A percentile compares a stretch with the other conserved stretches of the same genome.
phyloP scores from a whole-genome alignment of 2,329 filamentous ascomycete genomes.

The Colletotrichum simmondsii region DNA sequence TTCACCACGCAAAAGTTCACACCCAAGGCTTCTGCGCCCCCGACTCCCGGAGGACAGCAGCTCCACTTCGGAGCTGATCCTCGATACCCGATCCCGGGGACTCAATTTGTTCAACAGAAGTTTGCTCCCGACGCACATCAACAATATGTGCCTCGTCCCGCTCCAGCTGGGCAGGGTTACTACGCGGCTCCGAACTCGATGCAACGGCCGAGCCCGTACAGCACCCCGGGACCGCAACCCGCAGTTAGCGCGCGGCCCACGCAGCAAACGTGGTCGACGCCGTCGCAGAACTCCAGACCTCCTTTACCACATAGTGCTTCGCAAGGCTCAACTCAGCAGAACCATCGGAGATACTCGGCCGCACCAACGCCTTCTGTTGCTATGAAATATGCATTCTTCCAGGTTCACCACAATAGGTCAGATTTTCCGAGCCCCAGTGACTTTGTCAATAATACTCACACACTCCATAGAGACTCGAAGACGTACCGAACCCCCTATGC shows the following conservation, averaged over 20 bases:
- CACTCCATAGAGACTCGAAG: slow-evolving; percentile 57
- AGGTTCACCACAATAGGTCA: slow-evolving; percentile 69
- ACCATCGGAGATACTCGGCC: slow-evolving; percentile 31
- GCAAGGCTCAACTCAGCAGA: slow-evolving; percentile 26
- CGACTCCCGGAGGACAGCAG: slow-evolving; percentile 40
- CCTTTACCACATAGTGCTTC: not conserved
- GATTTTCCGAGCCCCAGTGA: slow-evolving; percentile 25
- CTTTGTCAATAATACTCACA: slow-evolving; percentile 33
- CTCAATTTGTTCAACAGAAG: slow-evolving; percentile 40
- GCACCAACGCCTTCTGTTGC: slow-evolving; percentile 48
- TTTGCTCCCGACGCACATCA: slow-evolving; percentile 36
- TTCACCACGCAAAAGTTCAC: slow-evolving; percentile 50
- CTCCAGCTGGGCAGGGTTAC: not conserved
- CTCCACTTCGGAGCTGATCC: slow-evolving; percentile 43
- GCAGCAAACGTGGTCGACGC: slow-evolving; percentile 23
- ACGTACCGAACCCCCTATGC: slow-evolving; percentile 71
- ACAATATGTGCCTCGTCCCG: not conserved
- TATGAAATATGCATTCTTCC: slow-evolving; percentile 68
- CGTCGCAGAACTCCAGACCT: slow-evolving; percentile 9
- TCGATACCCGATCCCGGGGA: slow-evolving; percentile 37
- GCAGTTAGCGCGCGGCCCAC: not conserved
- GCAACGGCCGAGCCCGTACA: slow-evolving; percentile 19
- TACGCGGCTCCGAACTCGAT: not conserved
- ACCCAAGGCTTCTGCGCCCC: slow-evolving; percentile 41
- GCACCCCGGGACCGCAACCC: slow-evolving; percentile 17